phyloP scores from a whole-genome alignment of 1,284 basidiomycete species.

The Ganoderma lingzhi region DNA sequence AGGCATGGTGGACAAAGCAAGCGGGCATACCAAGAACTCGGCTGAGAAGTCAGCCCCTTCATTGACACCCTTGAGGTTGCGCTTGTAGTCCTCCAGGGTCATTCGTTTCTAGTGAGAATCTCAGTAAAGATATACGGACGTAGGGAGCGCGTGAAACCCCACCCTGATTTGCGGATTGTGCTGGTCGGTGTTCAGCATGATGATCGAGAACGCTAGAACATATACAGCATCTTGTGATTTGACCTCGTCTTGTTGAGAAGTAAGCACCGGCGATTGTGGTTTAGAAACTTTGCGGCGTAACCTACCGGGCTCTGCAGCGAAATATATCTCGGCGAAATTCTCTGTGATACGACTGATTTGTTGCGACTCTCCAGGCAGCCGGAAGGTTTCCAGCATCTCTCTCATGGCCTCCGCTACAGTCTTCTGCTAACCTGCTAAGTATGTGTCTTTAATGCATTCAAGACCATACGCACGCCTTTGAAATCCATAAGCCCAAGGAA shows the following conservation, averaged over 20 bases:
- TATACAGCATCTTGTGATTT: conserved; percentile 94
- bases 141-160: conserved; percentile 39
- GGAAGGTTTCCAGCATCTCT: conserved; percentile 93
- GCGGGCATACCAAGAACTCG: conserved; percentile 79
- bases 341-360: conserved; percentile 96
- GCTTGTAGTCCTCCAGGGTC: conserved; percentile 94
- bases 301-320: conserved; percentile 83
- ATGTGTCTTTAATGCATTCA: background rate
- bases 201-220: conserved; percentile 94
- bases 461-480: conserved; percentile 64
- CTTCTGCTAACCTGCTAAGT: conserved; percentile 63
- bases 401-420: conserved; percentile 95
- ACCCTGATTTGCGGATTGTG: conserved; percentile 97
- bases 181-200: conserved; percentile 98
- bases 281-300: background rate
- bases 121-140: background rate
- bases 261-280: background rate
- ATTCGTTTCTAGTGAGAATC: conserved; percentile 82
- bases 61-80: conserved; percentile 95
- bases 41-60: conserved; percentile 85
- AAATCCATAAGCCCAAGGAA: conserved; percentile 95
- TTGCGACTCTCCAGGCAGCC: conserved; percentile 95
- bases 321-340: conserved; percentile 93
- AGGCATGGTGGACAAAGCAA: background rate
- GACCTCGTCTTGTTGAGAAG: conserved; percentile 71